These are phyloP conservation scores for Epichloe baconii DNA, from an alignment of 2,329 filamentous ascomycete genomes.

Conservation along the genomic window DNA sequence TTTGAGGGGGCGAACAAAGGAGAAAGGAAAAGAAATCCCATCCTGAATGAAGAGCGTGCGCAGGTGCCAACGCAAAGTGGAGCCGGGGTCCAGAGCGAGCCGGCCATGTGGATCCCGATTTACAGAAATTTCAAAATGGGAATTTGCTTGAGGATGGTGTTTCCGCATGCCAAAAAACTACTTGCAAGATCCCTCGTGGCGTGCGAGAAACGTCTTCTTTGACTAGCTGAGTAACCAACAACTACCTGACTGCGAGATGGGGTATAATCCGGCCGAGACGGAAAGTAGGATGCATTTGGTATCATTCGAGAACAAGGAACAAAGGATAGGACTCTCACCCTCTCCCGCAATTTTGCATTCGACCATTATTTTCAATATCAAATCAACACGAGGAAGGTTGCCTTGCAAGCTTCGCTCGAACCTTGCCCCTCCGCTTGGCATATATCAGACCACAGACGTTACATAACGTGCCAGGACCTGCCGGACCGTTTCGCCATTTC, in stretches of 20 bases:
- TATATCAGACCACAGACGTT: slow-evolving; percentile 55
- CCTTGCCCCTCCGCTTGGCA: slow-evolving; percentile 12
- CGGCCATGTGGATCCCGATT: not conserved
- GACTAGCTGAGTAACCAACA: not conserved
- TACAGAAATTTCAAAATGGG: not conserved
- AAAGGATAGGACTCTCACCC: not conserved
- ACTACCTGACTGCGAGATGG: not conserved
- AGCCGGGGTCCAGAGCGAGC: not conserved
- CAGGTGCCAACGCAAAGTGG: slow-evolving; percentile 1
- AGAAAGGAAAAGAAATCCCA: not conserved
- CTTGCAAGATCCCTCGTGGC: too few relatives aligned
- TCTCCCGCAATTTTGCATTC: not conserved
- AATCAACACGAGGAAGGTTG: slow-evolving; percentile 4
- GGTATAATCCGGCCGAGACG: not conserved
- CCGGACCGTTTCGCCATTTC: slow-evolving; percentile 62
- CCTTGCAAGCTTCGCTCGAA: not conserved
- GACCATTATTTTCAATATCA: not conserved
- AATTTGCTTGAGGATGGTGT: not conserved
- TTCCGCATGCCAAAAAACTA: too few relatives aligned
- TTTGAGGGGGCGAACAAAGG: not conserved
- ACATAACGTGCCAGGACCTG: slow-evolving; percentile 58
- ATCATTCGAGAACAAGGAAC: not conserved
- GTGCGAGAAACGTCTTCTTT: not conserved
- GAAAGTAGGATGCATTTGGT: not conserved
- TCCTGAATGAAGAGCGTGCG: not conserved